These are phyloP conservation scores for Beauveria pseudobassiana DNA, from an alignment of 2,329 filamentous ascomycete genomes.

Conservation along the genomic window DNA sequence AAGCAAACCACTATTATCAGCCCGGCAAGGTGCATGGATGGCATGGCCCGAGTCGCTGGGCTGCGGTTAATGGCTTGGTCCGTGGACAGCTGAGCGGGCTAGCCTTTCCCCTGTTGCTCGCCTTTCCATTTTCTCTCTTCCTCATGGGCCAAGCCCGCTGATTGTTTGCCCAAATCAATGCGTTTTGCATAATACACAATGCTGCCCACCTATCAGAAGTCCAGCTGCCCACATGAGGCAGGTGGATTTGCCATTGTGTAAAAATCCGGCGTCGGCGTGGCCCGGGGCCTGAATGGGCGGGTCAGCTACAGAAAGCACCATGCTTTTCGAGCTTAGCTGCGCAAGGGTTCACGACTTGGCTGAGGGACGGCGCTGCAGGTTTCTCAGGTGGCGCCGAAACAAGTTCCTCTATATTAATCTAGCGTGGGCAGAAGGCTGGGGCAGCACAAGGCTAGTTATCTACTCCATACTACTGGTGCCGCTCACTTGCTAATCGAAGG, in stretches of 20 bases:
- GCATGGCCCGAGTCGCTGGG: slow-evolving; percentile 4
- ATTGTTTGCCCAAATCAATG: background rate
- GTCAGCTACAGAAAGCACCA: slow-evolving; percentile 12
- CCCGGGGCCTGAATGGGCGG: slow-evolving; percentile 12
- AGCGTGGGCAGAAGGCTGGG: background rate
- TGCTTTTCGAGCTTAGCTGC: slow-evolving; percentile 6
- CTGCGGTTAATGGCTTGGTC: slow-evolving; percentile 1
- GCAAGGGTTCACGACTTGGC: slow-evolving; percentile 3
- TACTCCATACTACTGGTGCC: background rate
- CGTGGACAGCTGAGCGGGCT: slow-evolving; percentile 9
- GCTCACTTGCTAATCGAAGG: too few relatives aligned
- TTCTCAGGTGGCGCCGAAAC: background rate
- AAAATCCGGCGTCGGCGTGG: slow-evolving; percentile 1
- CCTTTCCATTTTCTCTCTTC: background rate
- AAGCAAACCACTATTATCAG: background rate
- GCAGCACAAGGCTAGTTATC: background rate
- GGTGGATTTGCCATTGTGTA: slow-evolving; percentile 12
- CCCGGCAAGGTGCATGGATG: slow-evolving; percentile 1
- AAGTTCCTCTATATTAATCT: background rate
- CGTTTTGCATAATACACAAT: background rate
- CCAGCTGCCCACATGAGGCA: slow-evolving; percentile 22
- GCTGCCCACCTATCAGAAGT: slow-evolving; percentile 21
- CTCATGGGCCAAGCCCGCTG: background rate
- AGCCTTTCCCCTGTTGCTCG: background rate
- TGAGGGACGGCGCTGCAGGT: background rate